Conservation (phyloP, 192 early-diverging fungal species). For the Helicostylum pulchrum region DNA sequence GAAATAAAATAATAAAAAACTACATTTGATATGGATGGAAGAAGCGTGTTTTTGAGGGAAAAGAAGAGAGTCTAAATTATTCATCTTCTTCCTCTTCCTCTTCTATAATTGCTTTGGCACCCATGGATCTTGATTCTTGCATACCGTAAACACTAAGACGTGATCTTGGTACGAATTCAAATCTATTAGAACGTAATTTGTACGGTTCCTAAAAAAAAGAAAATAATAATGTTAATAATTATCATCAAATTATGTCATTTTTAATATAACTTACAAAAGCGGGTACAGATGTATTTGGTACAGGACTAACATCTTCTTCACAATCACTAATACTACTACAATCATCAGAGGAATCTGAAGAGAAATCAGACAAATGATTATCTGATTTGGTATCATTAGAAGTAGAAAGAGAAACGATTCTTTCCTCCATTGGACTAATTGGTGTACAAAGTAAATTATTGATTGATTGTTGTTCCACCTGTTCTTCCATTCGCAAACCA, state of each 20-base stretch:
- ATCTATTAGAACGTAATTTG: conserved; percentile 9
- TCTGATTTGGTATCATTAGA: not conserved
- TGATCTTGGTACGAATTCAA: conserved; percentile 28
- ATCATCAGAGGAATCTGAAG: not conserved
- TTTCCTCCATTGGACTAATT: conserved; percentile 9
- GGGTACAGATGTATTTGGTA: not conserved
- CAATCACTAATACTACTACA: not conserved
- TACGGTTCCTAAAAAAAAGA: conserved; percentile 6
- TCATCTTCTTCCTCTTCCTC: conserved; percentile 40
- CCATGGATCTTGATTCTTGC: conserved; percentile 11
- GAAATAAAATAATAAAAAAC: not conserved
- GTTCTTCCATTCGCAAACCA: not conserved
- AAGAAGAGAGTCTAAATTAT: not conserved
- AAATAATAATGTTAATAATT: not conserved
- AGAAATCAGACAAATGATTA: not conserved
- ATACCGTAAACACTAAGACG: conserved; percentile 29
- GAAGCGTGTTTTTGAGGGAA: not conserved
- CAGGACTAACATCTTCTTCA: not conserved
- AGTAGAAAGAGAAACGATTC: not conserved
- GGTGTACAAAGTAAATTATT: not conserved
- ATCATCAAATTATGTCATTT: not conserved
- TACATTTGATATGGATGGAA: not conserved
- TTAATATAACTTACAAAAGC: conserved; percentile 1
- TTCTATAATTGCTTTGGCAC: conserved; percentile 21
- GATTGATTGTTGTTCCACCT: not conserved